phyloP scores from a whole-genome alignment of 441 rosid species.

The Daphne laureola region DNA sequence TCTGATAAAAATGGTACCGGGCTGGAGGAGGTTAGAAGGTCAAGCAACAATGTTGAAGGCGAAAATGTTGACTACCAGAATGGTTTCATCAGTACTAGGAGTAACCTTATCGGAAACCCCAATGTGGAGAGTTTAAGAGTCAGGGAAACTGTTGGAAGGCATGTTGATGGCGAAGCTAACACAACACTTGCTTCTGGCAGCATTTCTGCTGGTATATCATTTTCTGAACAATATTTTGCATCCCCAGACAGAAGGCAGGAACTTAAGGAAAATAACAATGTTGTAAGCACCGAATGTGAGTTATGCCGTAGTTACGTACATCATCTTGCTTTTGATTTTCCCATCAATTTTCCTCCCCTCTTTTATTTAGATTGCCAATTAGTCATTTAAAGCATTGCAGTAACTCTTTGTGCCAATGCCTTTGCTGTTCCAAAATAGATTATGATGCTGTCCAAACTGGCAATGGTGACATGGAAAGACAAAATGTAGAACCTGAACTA shows the following conservation, averaged over 20 bases:
- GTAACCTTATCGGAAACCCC: slow-evolving; percentile 8
- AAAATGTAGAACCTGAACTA: slow-evolving; percentile 11
- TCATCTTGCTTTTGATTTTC: slow-evolving; percentile 1
- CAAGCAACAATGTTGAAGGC: not conserved
- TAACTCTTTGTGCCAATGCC: slow-evolving; percentile 8
- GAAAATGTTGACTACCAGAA: no score
- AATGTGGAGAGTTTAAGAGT: slow-evolving; percentile 6
- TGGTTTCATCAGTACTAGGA: no score
- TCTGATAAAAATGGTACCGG: slow-evolving; percentile 7
- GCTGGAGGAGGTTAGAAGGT: slow-evolving; percentile 6
- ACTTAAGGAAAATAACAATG: slow-evolving; percentile 8
- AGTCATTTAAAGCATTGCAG: not conserved
- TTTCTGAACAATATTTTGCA: slow-evolving; percentile 15
- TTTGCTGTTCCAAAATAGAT: slow-evolving; percentile 19
- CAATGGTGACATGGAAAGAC: slow-evolving; percentile 17
- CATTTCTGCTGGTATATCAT: slow-evolving; percentile 1
- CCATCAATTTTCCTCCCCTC: not conserved
- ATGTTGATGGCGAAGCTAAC: slow-evolving; percentile 16
- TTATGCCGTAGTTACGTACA: not conserved
- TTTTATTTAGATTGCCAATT: not conserved
- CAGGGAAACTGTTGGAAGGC: slow-evolving; percentile 6
- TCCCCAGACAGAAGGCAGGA: slow-evolving; percentile 20
- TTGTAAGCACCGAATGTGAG: slow-evolving; percentile 17
- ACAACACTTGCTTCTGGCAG: slow-evolving; percentile 8
- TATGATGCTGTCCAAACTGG: slow-evolving; percentile 11